These are phyloP conservation scores for Lactarius akahatsu DNA, from an alignment of 768 basidiomycete genomes.

Conservation along the genomic window DNA sequence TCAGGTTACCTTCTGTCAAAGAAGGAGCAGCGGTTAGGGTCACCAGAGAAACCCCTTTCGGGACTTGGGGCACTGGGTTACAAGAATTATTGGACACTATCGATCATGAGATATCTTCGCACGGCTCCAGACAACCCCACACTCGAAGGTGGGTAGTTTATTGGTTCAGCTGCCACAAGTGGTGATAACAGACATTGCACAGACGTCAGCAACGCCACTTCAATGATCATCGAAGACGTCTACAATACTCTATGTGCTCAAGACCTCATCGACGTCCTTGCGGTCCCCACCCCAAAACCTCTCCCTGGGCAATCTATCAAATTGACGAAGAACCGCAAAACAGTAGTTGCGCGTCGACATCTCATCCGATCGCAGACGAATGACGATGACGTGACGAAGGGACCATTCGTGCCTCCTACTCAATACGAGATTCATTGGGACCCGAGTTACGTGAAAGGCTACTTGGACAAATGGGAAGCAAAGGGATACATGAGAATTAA, in stretches of 20 bases:
- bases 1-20: constrained; percentile 93
- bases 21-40: constrained; percentile 87
- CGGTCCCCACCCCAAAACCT: constrained; percentile 54
- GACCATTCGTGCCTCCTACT: constrained; percentile 60
- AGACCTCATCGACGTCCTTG: constrained; percentile 65
- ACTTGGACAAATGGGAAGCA: constrained; percentile 64
- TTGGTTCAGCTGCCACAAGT: constrained; percentile 25
- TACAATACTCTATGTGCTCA: constrained; percentile 69
- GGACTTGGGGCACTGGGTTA: constrained; percentile 93
- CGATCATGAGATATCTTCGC: constrained; percentile 76
- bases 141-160: constrained; percentile 64
- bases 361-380: constrained; percentile 54
- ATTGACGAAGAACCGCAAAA: constrained; percentile 63
- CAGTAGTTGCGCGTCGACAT: constrained; percentile 62
- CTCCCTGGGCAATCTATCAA: constrained; percentile 80
- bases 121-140: constrained; percentile 58
- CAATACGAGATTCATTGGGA: constrained; percentile 80
- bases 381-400: constrained; percentile 48
- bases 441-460: constrained; percentile 58
- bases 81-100: constrained; percentile 89
- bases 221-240: constrained; percentile 90
- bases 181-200: constrained; percentile 27
- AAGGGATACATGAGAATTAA: constrained; percentile 77
- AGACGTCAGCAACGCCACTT: constrained; percentile 85
- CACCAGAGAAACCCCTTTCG: constrained; percentile 95